These are phyloP conservation scores for Colletotrichum shisoi DNA, from an alignment of 2,329 filamentous ascomycete genomes.

Conservation along the genomic window DNA sequence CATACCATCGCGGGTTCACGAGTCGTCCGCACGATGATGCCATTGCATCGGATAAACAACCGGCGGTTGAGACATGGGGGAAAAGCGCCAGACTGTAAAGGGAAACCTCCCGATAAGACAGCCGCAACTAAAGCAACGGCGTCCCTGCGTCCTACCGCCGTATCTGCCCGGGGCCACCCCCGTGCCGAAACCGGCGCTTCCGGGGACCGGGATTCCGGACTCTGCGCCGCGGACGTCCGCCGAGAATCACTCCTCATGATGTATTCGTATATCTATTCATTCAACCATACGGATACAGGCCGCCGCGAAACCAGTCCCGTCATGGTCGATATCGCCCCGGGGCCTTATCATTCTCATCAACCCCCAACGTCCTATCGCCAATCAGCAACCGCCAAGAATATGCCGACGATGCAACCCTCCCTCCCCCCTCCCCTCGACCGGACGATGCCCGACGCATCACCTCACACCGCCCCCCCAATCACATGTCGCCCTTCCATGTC, in stretches of 20 bases:
- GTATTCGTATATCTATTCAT: too few relatives aligned
- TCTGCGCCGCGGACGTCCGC: background rate
- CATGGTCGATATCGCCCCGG: background rate
- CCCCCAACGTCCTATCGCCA: background rate
- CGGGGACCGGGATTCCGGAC: background rate
- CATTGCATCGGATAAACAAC: too few relatives aligned
- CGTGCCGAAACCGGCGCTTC: constrained; percentile 13
- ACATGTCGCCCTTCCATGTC: background rate
- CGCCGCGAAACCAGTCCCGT: background rate
- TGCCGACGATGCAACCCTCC: background rate
- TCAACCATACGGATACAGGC: too few relatives aligned
- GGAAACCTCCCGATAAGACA: too few relatives aligned
- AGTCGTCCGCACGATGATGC: too few relatives aligned
- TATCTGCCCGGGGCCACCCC: background rate
- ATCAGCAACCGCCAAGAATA: background rate
- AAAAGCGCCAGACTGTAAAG: too few relatives aligned
- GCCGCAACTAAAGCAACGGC: too few relatives aligned
- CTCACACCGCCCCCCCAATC: background rate
- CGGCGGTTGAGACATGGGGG: too few relatives aligned
- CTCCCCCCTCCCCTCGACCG: background rate
- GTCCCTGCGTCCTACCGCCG: background rate
- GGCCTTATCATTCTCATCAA: background rate
- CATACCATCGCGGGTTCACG: too few relatives aligned
- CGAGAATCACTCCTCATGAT: background rate
- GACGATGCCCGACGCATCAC: constrained; percentile 10